phyloP scores from a whole-genome alignment of 495 filamentous ascomycete species.

The Sordaria brevicollis region DNA sequence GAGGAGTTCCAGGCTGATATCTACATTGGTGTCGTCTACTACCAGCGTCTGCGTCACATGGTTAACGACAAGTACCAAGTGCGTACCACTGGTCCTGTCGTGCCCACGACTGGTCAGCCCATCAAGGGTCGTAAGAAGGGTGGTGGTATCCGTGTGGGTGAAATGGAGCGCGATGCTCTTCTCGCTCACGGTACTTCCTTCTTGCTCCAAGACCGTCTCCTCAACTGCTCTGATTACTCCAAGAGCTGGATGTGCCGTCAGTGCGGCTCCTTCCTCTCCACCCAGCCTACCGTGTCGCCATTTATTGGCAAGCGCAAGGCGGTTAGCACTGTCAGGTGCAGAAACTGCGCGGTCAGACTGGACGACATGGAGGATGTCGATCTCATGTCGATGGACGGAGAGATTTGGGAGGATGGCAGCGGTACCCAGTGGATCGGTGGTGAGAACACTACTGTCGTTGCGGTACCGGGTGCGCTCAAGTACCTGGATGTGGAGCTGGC shows the following conservation, averaged over 20 bases:
- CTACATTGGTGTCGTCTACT: slow-evolving; percentile 93
- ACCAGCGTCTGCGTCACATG: slow-evolving; percentile 97
- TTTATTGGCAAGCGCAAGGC: slow-evolving; percentile 49
- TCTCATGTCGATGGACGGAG: slow-evolving; percentile 50
- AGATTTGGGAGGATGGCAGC: slow-evolving; percentile 86
- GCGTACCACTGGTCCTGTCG: slow-evolving; percentile 86
- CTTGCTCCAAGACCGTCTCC: slow-evolving; percentile 84
- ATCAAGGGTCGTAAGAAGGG: slow-evolving; percentile 94
- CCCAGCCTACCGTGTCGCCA: slow-evolving; percentile 64
- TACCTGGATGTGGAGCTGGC: slow-evolving; percentile 92
- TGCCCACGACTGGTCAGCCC: slow-evolving; percentile 81
- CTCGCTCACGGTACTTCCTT: slow-evolving; percentile 92
- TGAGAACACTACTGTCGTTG: slow-evolving; percentile 80
- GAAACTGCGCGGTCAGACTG: slow-evolving; percentile 63
- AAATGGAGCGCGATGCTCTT: slow-evolving; percentile 96
- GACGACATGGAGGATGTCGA: slow-evolving; percentile 43
- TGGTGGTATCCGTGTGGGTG: slow-evolving; percentile 95
- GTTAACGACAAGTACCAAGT: slow-evolving; percentile 99
- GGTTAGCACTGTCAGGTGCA: slow-evolving; percentile 59
- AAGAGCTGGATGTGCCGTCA: slow-evolving; percentile 76
- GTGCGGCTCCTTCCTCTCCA: slow-evolving; percentile 83
- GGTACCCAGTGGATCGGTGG: slow-evolving; percentile 76
- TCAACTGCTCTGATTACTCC: slow-evolving; percentile 92
- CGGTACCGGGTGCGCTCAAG: slow-evolving; percentile 82
- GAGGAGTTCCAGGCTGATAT: slow-evolving; percentile 91